Base-by-base conservation (phyloP, 2,329 filamentous ascomycete species). In the Trichoderma simmonsii region DNA sequence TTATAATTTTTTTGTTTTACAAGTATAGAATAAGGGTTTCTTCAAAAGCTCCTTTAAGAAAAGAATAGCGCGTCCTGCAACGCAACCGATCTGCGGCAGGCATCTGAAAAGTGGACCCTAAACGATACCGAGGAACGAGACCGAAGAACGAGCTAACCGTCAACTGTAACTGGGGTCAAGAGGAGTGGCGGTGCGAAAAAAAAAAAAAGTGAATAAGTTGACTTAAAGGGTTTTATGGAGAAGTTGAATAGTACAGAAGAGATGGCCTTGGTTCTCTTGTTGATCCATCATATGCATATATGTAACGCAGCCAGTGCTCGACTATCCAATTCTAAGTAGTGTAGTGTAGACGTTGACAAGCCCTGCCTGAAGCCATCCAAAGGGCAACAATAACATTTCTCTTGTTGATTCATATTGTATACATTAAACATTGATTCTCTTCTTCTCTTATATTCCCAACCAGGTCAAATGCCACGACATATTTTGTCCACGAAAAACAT, bases 41-140 rank as follows among this genome's bases (percentile, higher is more conserved):
- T 43, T 24, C 62, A 34, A 34, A 30, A 54, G 62, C 26, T 51
- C 24, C 12, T 56, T 26, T 36, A 36, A 26, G 30, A 56, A 26
- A 8, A 36, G 48, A 18, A 56, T 36, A 7, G 62, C 26, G 62
- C 39, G 62, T 12, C 28, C 12, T 36, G 43, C n/a, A 15, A 18
- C 32, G 69, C 12, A 59, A 56, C 48, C n/a, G 18, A 64, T 15
- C 26, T 14, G 59, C 43, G 26, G 24, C 14, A 43, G 32, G 51
- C 8, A 28, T 48, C 59, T 8, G 48, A 67, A 61, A 57, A 62
- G 61, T 65, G 70, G 61, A 8, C 2, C 57, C 26, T 70, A 62
- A 74, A 72, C 73, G 73, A 74, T 72, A 72, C 72, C 73, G 65
- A 74, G 69, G 54, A 69, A 39, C 66, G 66, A 69, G 15, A 69